phyloP scores from a whole-genome alignment of 805 yeast species.

The Wickerhamomyces strasburgensis region DNA sequence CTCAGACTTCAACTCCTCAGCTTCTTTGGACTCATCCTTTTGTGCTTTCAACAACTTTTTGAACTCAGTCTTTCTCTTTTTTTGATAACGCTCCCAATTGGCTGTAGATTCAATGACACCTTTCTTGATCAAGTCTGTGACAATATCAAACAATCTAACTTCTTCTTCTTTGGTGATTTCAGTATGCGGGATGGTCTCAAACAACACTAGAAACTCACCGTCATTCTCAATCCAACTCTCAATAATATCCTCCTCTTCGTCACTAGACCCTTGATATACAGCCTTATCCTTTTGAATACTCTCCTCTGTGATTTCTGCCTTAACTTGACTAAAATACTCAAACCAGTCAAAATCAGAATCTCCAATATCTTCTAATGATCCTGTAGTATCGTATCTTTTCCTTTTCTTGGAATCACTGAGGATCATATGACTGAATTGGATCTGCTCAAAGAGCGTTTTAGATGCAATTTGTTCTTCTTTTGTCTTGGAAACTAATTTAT shows the following conservation, averaged over 20 bases:
- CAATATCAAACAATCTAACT: constrained; percentile 48
- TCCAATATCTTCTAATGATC: constrained; percentile 43
- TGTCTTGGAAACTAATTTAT: constrained; percentile 43
- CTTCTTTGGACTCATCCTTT: constrained; percentile 64
- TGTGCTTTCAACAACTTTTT: constrained; percentile 44
- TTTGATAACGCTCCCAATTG: constrained; percentile 48
- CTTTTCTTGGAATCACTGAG: constrained; percentile 55
- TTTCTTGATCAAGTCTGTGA: constrained; percentile 39
- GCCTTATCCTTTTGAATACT: constrained; percentile 63
- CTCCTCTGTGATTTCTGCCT: constrained; percentile 51
- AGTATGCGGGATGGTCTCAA: constrained; percentile 75
- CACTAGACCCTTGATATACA: constrained; percentile 57
- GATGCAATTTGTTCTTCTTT: constrained; percentile 30
- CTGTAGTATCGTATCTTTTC: constrained; percentile 63
- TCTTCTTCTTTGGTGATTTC: constrained; percentile 60
- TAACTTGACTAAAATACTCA: constrained; percentile 45
- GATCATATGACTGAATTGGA: constrained; percentile 72
- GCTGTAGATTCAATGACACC: constrained; percentile 33
- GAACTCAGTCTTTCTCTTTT: constrained; percentile 43
- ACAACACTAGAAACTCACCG: constrained; percentile 66
- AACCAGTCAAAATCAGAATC: constrained; percentile 48
- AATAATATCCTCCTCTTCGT: constrained; percentile 59
- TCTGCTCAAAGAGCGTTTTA: constrained; percentile 49
- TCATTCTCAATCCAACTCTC: constrained; percentile 50
- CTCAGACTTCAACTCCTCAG: constrained; percentile 41